These are phyloP conservation scores for Venturia asperata DNA, from an alignment of 2,329 filamentous ascomycete species.

Conservation along the genomic window DNA sequence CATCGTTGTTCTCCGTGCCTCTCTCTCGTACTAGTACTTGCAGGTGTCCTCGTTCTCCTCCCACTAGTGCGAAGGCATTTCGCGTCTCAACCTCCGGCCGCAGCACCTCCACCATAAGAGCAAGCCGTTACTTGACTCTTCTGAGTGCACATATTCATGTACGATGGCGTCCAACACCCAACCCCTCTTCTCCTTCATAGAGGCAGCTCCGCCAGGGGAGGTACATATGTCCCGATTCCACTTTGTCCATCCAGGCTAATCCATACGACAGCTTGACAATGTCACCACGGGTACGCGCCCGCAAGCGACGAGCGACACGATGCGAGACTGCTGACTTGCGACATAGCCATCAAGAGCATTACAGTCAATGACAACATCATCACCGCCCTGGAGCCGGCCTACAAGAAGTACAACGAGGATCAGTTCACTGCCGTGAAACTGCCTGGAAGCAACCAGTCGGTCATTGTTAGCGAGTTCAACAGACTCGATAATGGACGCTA, in stretches of 20 bases:
- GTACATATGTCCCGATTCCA: slow-evolving; percentile 45
- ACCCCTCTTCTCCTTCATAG: slow-evolving; percentile 67
- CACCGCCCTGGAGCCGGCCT: slow-evolving; percentile 71
- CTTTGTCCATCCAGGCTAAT: slow-evolving; percentile 20
- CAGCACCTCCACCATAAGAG: no score
- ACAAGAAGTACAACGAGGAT: slow-evolving; percentile 92
- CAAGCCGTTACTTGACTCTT: not conserved
- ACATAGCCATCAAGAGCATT: slow-evolving; percentile 78
- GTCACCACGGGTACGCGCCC: slow-evolving; percentile 66
- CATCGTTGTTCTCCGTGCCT: not conserved
- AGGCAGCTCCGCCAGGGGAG: slow-evolving; percentile 93
- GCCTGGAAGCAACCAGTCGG: slow-evolving; percentile 73
- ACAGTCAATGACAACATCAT: slow-evolving; percentile 63
- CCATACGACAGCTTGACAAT: slow-evolving; percentile 63
- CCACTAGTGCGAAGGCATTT: no score
- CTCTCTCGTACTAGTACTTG: not conserved
- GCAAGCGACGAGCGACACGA: not conserved
- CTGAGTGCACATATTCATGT: not conserved
- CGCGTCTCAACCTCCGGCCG: no score
- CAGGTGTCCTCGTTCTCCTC: no score
- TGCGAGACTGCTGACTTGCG: not conserved
- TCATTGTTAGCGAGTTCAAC: slow-evolving; percentile 81
- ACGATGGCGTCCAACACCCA: slow-evolving; percentile 24
- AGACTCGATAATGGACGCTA: slow-evolving; percentile 73
- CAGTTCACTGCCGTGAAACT: slow-evolving; percentile 86